These are phyloP conservation scores for Vigna unguiculata DNA, from an alignment of 306 rosid species.

Conservation along the genomic window DNA sequence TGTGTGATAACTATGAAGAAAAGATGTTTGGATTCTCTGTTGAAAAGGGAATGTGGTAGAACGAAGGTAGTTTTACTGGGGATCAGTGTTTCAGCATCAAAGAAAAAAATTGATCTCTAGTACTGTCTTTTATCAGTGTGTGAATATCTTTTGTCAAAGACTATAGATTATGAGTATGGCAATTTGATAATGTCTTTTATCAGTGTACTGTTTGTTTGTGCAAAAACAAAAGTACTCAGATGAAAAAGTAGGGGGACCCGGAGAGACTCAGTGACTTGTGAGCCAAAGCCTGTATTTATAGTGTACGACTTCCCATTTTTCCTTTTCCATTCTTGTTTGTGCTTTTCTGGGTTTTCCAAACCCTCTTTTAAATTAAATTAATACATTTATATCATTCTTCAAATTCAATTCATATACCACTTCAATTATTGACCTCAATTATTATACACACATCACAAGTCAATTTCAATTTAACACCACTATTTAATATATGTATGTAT, in stretches of 20 bases:
- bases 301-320: conserved; percentile 38
- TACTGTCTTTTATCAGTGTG: conserved; percentile 41
- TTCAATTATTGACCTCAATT: background rate
- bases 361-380: background rate
- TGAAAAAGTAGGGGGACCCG: conserved; percentile 46
- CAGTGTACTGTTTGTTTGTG: conserved; percentile 42
- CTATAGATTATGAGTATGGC: conserved; percentile 36
- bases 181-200: conserved; percentile 43
- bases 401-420: background rate
- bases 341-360: background rate
- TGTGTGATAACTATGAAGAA: conserved; percentile 36
- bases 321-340: conserved; percentile 37
- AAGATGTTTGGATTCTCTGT: conserved; percentile 47
- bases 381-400: background rate
- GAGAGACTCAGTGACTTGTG: conserved; percentile 45
- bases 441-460: background rate
- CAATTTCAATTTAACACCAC: background rate
- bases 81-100: conserved; percentile 46
- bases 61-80: conserved; percentile 46
- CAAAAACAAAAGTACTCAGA: conserved; percentile 38
- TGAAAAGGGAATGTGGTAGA: conserved; percentile 43
- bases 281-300: conserved; percentile 36
- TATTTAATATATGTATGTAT: background rate
- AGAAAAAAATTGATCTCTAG: conserved; percentile 36
- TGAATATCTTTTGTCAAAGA: conserved; percentile 46